Conservation (phyloP, 192 early-diverging fungal genomes). For the Backusella tuberculispora region DNA sequence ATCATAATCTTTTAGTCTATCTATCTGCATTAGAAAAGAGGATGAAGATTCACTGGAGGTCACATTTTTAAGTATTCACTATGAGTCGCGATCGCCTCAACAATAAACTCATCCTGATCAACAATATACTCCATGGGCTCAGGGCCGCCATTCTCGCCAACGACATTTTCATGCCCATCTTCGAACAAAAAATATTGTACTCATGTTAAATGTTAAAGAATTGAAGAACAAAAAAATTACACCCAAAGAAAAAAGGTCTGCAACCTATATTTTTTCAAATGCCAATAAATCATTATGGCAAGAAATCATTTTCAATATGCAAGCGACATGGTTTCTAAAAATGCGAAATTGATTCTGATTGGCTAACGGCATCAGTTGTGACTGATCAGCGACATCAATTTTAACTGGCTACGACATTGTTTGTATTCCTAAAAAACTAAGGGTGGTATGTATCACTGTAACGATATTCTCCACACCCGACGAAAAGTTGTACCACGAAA, state of each 20-base stretch:
- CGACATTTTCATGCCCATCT: slow-evolving; percentile 15
- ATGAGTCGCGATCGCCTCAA: slow-evolving; percentile 15
- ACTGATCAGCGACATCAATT: slow-evolving; percentile 15
- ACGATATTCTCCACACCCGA: background rate
- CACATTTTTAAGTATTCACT: slow-evolving; percentile 8
- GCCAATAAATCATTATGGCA: slow-evolving; percentile 19
- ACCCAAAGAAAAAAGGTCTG: too few relatives aligned
- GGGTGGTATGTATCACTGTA: background rate
- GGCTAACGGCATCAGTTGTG: background rate
- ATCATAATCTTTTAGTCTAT: background rate
- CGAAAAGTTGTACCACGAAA: too few relatives aligned
- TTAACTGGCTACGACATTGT: slow-evolving; percentile 15
- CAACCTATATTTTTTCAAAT: slow-evolving; percentile 9
- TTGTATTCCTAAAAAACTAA: too few relatives aligned
- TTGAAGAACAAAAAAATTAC: background rate
- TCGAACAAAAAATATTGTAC: slow-evolving; percentile 19
- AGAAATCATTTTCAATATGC: slow-evolving; percentile 14
- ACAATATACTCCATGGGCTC: slow-evolving; percentile 26
- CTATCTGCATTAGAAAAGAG: background rate
- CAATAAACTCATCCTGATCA: slow-evolving; percentile 5
- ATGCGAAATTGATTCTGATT: slow-evolving; percentile 20
- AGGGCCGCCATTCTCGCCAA: slow-evolving; percentile 18
- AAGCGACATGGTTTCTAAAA: slow-evolving; percentile 22
- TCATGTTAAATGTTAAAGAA: background rate
- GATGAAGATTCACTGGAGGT: background rate